Conservation (phyloP, 345 rosid species). For the Eucalyptus sideroxylon region DNA sequence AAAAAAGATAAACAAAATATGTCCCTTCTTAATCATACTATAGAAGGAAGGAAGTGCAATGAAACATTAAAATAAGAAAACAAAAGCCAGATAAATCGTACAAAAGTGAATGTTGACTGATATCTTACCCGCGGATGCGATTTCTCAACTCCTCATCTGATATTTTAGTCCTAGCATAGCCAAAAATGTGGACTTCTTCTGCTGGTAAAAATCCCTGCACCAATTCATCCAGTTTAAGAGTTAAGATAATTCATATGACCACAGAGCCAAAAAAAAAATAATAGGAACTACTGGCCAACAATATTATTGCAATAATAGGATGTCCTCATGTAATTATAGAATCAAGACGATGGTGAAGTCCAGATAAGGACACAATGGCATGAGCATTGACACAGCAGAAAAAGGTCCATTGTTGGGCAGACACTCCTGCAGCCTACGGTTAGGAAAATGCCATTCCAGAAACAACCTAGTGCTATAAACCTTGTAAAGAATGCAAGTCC, state of each 20-base stretch:
- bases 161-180: constrained; percentile 89
- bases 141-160: constrained; percentile 61
- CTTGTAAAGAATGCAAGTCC: background rate
- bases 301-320: background rate
- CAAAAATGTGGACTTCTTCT: constrained; percentile 83
- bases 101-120: background rate
- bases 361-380: background rate
- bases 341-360: background rate
- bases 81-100: background rate
- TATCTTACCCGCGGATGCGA: constrained; percentile 61
- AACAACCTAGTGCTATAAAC: background rate
- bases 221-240: background rate
- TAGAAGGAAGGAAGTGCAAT: background rate
- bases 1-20: background rate
- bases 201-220: constrained; percentile 73
- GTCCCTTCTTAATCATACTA: no score
- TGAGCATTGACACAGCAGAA: background rate
- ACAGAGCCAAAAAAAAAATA: background rate
- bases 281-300: background rate
- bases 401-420: background rate
- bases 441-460: background rate
- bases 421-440: background rate
- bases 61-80: background rate
- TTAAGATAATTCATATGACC: background rate
- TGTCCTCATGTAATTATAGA: background rate